Base-by-base conservation (phyloP, 306 rosid species). In the Quercus gilva region DNA sequence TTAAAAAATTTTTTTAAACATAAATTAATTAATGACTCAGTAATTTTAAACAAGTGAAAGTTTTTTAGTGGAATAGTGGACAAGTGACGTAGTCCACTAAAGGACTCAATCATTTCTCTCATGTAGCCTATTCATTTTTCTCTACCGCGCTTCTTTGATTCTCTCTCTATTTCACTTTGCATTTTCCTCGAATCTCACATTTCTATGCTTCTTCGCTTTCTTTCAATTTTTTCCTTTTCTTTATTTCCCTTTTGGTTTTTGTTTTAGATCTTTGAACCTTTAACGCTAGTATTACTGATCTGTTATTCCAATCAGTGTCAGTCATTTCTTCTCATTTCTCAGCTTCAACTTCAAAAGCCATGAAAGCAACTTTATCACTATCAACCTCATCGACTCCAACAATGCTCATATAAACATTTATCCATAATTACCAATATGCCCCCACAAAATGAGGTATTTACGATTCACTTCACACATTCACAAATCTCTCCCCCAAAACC, bases 371-470 rank as follows among this genome's bases (percentile, higher is more conserved):
- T 45, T 10, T 45, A 45, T 11, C 52, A 45, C 52, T 11, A 11
- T 45, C 52, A 45, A 45, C 4, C 52, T 45, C 52, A 45, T 10
- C 15, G 15, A 10, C 52, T 11, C 15, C 52, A 45, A 11, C 15
- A 45, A 45, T 45, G 52, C 52, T 11, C 4, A 10, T 45, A 45
- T 45, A 45, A 45, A 45, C 52, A 11, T 3, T 12, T 9, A 10
- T 11, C 52, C 52, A 45, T 11, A 11, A 45, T 45, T 45, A 12
- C 52, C 52, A 0, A 45, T 0, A 45, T 1, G 15, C 52, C 52
- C 15, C 52, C 52, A 45, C 15, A 37, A 33, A 52, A 92, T 94
- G 98, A 89, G 88, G 73, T 69, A 79, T 87, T 84, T 81, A 1
- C 94, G 87, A n/a, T 81, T 85, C 76, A 53, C 80, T 59, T 78